Base-by-base conservation (phyloP, 164 flowering plant genomes). In the Tetrastigma voinierianum region DNA sequence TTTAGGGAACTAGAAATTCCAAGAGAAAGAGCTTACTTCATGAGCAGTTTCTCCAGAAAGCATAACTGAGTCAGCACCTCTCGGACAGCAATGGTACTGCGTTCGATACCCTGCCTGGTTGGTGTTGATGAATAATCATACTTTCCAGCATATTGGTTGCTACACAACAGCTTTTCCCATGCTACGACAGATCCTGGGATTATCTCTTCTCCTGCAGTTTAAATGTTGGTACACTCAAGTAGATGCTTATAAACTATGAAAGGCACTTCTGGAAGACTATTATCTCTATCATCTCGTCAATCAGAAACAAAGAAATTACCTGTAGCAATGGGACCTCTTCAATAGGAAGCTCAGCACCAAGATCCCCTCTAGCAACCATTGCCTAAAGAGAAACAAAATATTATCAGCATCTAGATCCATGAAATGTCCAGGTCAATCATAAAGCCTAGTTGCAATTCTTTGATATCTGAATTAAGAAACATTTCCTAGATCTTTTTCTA, bases 31-130 rank as follows among this genome's bases (percentile, higher is more conserved):
- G 70, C 97, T n/a, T 78, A 91, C 97, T 91, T 91, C 97, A 67
- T 91, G 92, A 59, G 97, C 97, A 68, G 97, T 88, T 80, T 91
- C 97, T 80, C 97, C 97, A 64, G 97, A 91, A 48, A 91, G 93
- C 97, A 91, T 91, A 66, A 91, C 83, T 23, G 96, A 93, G 84
- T 91, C 97, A 79, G 97, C 86, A 56, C 97, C 94, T 73, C 97
- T 92, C 74, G n/a, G 51, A 91, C 96, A 64, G 97, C 97, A 68
- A 88, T 90, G 25, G 97, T 93, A 77, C 89, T 91, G n/a, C n/a
- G 74, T 91, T 96, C 0, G 97, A 89, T 12, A 91, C 97, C n/a
- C n/a, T 11, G 97, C 97, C 97, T 78, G n/a, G n/a, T n/a, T 64
- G 97, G 97, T 25, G 96, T 91, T 54, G 97, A 96, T 72, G 90